Conservation (phyloP, 2,329 filamentous ascomycete genomes). For the Bimuria novae-zelandiae region DNA sequence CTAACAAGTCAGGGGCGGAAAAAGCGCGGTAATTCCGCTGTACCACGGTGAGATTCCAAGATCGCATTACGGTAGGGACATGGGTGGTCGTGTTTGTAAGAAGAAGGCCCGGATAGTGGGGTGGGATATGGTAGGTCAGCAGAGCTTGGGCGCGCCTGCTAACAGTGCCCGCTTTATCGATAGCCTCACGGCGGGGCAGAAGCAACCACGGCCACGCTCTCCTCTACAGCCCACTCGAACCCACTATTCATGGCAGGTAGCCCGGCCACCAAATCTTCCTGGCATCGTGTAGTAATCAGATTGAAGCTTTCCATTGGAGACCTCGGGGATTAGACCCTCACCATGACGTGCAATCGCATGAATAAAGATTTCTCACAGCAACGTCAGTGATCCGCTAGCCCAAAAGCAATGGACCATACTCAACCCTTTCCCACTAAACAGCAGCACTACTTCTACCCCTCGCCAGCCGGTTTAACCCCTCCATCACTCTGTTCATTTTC, state of each 20-base stretch:
- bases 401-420: conserved; percentile 22
- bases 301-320: conserved; percentile 24
- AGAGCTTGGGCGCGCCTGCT: not conserved
- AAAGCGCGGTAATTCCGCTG: not conserved
- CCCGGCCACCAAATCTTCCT: conserved; percentile 12
- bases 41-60: not conserved
- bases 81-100: not conserved
- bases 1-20: not conserved
- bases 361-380: conserved; percentile 28
- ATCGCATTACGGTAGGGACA: not conserved
- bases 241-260: not conserved
- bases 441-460: conserved; percentile 41
- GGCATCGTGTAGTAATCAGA: conserved; percentile 26
- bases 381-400: conserved; percentile 34
- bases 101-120: not conserved
- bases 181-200: not conserved
- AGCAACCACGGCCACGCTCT: not conserved
- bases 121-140: not conserved
- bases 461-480: conserved; percentile 28
- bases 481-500: conserved; percentile 13
- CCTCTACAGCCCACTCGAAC: not conserved
- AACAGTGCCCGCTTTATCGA: conserved; percentile 1
- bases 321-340: conserved; percentile 14
- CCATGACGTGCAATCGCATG: conserved; percentile 26
- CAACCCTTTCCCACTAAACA: conserved; percentile 26